Percentiles rank a stretch among this genome's conserved stretches.
Evolutionary conservation across 305 asterid species (phyloP).

Genomic region (Nicotiana rustica): DNA sequence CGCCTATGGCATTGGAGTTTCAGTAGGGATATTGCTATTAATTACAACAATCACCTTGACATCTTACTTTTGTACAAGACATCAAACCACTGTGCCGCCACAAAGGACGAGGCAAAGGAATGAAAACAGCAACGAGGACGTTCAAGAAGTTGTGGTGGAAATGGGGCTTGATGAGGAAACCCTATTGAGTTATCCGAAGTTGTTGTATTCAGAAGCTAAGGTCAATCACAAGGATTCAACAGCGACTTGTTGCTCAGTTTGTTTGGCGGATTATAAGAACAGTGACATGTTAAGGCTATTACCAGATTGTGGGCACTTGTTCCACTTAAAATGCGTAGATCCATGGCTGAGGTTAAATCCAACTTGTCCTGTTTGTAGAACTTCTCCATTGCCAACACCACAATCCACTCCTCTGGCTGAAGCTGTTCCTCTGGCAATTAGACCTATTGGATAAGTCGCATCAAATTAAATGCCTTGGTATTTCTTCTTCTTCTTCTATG

Average conservation of each 20-base stretch:
- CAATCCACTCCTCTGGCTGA: slow-evolving; percentile 71
- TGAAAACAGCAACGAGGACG: not conserved
- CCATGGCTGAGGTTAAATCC: slow-evolving; percentile 80
- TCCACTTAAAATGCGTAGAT: slow-evolving; percentile 69
- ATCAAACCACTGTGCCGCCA: slow-evolving; percentile 35
- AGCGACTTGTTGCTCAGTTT: slow-evolving; percentile 70
- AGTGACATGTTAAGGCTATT: slow-evolving; percentile 61
- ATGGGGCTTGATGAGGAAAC: slow-evolving; percentile 84
- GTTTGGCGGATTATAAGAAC: slow-evolving; percentile 72
- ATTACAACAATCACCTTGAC: slow-evolving; percentile 86
- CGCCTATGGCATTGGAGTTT: slow-evolving; percentile 84
- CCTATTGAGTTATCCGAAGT: slow-evolving; percentile 65
- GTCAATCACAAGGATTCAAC: slow-evolving; percentile 53
- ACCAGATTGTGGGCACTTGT: slow-evolving; percentile 78
- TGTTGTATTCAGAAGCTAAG: slow-evolving; percentile 66
- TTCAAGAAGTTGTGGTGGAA: slow-evolving; percentile 42
- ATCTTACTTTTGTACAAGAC: slow-evolving; percentile 84
- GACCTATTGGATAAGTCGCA: slow-evolving; percentile 46
- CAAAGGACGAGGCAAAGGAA: not conserved
- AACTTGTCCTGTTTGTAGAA: slow-evolving; percentile 77
- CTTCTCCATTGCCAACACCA: slow-evolving; percentile 72
- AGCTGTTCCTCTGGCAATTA: slow-evolving; percentile 72
- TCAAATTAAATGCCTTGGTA: not conserved
- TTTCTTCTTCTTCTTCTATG: not conserved
- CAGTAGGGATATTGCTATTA: slow-evolving; percentile 81